A percentile compares a stretch with the other conserved stretches of the same genome.
These are phyloP conservation scores for Penicillium hesseltinei DNA, from an alignment of 2,329 filamentous ascomycete species.

Conservation along the genomic window DNA sequence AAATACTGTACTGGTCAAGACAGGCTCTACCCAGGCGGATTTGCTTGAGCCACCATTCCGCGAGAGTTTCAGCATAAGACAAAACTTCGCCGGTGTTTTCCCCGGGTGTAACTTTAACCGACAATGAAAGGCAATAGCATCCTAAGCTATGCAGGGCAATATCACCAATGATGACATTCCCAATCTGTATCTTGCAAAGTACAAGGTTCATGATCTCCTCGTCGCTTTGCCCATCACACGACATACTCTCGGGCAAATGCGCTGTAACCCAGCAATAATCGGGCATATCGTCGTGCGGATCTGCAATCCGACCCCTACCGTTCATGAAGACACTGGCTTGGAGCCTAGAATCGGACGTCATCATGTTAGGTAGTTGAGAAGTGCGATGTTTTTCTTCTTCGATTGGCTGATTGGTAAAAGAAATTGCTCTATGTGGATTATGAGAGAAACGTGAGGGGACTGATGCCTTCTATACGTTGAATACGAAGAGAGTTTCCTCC, in stretches of 20 bases:
- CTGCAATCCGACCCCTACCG: not conserved
- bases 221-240: not conserved
- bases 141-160: not conserved
- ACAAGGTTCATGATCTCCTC: constrained; percentile 1
- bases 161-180: not conserved
- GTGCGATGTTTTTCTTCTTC: not conserved
- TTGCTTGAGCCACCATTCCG: not conserved
- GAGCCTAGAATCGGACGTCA: not conserved
- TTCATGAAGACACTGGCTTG: constrained; percentile 1
- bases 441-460: not conserved
- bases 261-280: not conserved
- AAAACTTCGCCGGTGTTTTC: not conserved
- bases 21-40: not conserved
- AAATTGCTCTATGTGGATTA: not conserved
- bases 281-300: not conserved
- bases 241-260: not conserved
- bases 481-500: not conserved
- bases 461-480: not conserved
- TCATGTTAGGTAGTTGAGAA: not conserved
- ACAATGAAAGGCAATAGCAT: not conserved
- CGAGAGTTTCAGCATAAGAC: not conserved
- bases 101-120: not conserved
- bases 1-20: constrained; percentile 3
- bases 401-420: not conserved
- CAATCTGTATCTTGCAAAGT: not conserved